Base-by-base conservation (phyloP, 23 red algal species). In the Gracilaria gracilis region DNA sequence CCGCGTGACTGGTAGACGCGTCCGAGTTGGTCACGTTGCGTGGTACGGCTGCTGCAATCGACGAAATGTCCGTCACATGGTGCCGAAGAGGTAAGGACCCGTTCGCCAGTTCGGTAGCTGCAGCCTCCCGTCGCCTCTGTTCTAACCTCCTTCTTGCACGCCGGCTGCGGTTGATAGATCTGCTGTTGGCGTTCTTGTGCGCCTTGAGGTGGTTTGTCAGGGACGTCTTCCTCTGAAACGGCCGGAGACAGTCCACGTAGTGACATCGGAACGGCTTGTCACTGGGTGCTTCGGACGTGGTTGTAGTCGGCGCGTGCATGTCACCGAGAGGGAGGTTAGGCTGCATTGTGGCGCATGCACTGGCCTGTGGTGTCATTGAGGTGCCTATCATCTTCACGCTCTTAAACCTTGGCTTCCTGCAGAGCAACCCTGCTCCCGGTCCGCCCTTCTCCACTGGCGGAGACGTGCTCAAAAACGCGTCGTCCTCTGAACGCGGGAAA, bases 191-290 rank as follows among this genome's bases (percentile, higher is more conserved):
- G 40, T 90, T 90, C 12, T 67, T 49, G 35, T 90, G 87, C 15
- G 87, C 87, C 46, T 90, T 90, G 57, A 90, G 75, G 54, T 90
- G 87, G 62, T 90, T 90, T 20, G 87, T 90, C 27, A 90, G 46
- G 2, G 74, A 69, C 1, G 87, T 90, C 54, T 90, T 90, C 9
- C 87, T 27, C 53, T 51, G 9, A 35, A 90, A 90, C 0, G 14
- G 24, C 1, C 87, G 71, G 7, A 40, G 33, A 71, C 87, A 90
- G 76, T 90, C 87, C 11, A 35, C 47, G n/a, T 90, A 40, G 39
- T 90, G 87, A 46, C 87, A 90, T 75, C 73, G 84, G 44, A 75
- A 88, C 8, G 62, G 62, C 27, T 35, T 35, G 25, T 35, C 62
- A 33, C 1, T 67, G 6, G 27, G 62, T 1, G 62, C 17, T 15